Conservation (phyloP, 192 early-diverging fungal genomes). For the Piromyces finnis region DNA sequence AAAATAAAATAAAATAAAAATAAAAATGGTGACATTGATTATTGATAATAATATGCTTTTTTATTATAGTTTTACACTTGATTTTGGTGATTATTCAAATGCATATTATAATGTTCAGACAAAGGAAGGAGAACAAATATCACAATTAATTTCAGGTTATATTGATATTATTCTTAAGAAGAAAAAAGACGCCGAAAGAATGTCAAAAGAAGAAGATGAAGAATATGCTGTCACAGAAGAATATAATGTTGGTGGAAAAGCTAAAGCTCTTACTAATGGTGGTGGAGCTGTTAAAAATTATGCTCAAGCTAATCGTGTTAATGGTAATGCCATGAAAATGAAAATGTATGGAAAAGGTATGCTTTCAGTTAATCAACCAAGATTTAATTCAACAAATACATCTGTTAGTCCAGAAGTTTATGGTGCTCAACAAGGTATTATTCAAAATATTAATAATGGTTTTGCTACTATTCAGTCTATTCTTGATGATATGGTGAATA, state of each 20-base stretch:
- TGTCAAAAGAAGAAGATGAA: constrained; percentile 19
- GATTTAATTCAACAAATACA: constrained; percentile 1
- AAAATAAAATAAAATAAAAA: no score
- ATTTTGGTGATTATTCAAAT: constrained; percentile 41
- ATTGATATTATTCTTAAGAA: constrained; percentile 47
- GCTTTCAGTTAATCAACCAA: background rate
- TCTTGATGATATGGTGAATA: constrained; percentile 13
- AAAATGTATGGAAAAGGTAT: constrained; percentile 10
- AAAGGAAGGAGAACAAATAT: constrained; percentile 34
- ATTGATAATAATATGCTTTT: no score
- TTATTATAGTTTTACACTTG: constrained; percentile 37
- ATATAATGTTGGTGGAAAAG: constrained; percentile 6
- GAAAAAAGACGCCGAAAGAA: constrained; percentile 26
- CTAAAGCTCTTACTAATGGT: background rate
- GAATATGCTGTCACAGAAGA: constrained; percentile 31
- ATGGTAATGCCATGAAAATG: constrained; percentile 5
- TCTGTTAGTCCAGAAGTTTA: constrained; percentile 11
- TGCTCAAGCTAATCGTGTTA: constrained; percentile 1
- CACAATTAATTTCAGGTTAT: constrained; percentile 35
- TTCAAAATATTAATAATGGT: constrained; percentile 23
- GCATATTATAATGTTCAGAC: constrained; percentile 35
- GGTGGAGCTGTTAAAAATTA: background rate
- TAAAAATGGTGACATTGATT: no score
- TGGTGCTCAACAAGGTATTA: constrained; percentile 20
- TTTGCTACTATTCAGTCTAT: constrained; percentile 18